These are phyloP conservation scores for Solanum virginianum DNA, from an alignment of 257 asterid species.

Conservation along the genomic window DNA sequence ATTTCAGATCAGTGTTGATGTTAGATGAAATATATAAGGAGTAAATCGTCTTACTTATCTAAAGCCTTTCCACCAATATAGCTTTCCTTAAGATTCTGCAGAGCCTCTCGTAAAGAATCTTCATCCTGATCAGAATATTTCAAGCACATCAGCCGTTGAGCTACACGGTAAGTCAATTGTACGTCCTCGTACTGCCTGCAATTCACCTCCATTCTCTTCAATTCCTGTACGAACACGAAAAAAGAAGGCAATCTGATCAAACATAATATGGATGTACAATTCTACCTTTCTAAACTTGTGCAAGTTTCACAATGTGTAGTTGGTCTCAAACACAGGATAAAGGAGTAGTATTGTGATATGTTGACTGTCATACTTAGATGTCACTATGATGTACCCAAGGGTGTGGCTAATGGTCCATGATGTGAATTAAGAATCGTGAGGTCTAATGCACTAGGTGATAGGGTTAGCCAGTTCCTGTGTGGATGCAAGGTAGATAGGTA, in stretches of 20 bases:
- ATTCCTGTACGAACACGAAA: conserved; percentile 29
- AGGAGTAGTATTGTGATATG: not conserved
- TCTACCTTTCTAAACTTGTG: not conserved
- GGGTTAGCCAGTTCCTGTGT: not conserved
- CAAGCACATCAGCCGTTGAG: conserved; percentile 75
- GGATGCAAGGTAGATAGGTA: not conserved
- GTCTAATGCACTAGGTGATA: not conserved
- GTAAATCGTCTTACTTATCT: not conserved
- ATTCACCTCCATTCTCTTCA: conserved; percentile 52
- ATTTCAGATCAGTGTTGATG: not conserved
- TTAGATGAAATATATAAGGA: not conserved
- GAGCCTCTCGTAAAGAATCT: conserved; percentile 57
- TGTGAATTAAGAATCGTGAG: not conserved
- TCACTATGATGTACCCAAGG: not conserved
- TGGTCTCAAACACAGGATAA: not conserved
- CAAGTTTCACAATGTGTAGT: not conserved
- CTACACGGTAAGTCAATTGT: conserved; percentile 63
- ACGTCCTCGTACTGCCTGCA: conserved; percentile 31
- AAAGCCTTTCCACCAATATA: conserved; percentile 32
- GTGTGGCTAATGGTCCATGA: not conserved
- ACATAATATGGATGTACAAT: not conserved
- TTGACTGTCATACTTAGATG: not conserved
- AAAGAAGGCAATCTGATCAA: not conserved
- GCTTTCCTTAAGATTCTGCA: conserved; percentile 61
- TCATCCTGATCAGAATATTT: conserved; percentile 81